phyloP scores from a whole-genome alignment of 768 basidiomycete species.

The Amanita jacksonii region DNA sequence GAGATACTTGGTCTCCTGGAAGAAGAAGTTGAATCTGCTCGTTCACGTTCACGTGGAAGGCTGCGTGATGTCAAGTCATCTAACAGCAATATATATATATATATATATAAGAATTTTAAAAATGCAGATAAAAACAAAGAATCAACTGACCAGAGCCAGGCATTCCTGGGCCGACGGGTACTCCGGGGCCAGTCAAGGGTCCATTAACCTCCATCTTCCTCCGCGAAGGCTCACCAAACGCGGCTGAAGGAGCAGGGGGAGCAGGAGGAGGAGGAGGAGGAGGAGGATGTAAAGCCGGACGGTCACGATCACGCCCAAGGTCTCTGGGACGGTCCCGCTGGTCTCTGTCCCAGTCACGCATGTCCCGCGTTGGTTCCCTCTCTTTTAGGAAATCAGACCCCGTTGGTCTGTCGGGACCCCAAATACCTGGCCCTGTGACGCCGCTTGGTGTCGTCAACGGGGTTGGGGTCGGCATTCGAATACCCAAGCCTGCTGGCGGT shows the following conservation, averaged over 20 bases:
- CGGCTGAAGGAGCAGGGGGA: neutral
- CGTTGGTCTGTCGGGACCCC: constrained; percentile 7
- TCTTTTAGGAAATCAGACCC: constrained; percentile 15
- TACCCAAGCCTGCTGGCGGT: constrained; percentile 3
- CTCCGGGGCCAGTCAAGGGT: constrained; percentile 6
- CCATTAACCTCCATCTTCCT: constrained; percentile 10
- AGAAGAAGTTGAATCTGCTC: neutral
- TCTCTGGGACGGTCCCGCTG: constrained; percentile 13
- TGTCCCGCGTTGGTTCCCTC: constrained; percentile 17
- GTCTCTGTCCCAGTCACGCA: constrained; percentile 9
- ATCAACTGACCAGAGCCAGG: neutral
- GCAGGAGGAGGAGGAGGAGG: constrained; percentile 2
- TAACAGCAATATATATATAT: neutral
- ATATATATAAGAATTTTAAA: neutral
- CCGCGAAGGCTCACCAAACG: constrained; percentile 4
- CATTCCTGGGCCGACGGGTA: constrained; percentile 1
- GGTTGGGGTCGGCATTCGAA: constrained; percentile 14
- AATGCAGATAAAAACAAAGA: neutral
- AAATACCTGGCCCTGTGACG: constrained; percentile 10
- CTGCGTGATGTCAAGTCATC: constrained; percentile 5
- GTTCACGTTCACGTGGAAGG: constrained; percentile 1
- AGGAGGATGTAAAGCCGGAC: constrained; percentile 1
- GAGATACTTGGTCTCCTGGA: constrained; percentile 5
- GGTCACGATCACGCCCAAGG: constrained; percentile 7
- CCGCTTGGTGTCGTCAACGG: constrained; percentile 11